Evolutionary conservation across 176 grass and related monocot genomes (phyloP).

Genomic region (Oryza nivara): DNA sequence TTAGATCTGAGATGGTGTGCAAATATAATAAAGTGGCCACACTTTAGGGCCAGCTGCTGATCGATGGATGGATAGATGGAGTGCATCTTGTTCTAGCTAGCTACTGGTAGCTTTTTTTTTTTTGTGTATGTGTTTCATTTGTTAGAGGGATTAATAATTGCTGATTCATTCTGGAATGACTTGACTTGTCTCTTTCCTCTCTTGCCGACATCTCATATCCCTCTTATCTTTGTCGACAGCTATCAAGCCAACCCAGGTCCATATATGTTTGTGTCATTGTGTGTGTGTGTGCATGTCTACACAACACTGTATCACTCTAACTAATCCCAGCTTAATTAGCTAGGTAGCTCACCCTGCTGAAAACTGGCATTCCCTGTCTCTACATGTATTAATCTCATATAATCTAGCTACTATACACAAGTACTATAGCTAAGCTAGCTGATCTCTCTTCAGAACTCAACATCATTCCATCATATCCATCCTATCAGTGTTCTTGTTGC

Average conservation of each 20-base stretch:
- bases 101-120: background rate
- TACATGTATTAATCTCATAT: background rate
- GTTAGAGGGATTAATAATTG: slow-evolving; percentile 31
- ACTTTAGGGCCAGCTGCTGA: slow-evolving; percentile 2
- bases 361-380: background rate
- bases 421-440: background rate
- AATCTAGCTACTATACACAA: too few species aligned
- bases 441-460: background rate
- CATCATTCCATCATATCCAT: background rate
- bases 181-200: slow-evolving; percentile 36
- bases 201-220: slow-evolving; percentile 43
- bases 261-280: background rate
- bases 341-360: background rate
- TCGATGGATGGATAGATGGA: background rate
- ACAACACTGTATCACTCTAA: background rate
- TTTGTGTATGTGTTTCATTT: background rate
- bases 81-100: background rate
- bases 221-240: slow-evolving; percentile 18
- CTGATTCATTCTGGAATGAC: slow-evolving; percentile 13
- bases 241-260: slow-evolving; percentile 5
- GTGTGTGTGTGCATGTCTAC: background rate
- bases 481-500: too few species aligned
- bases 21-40: background rate
- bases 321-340: background rate
- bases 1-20: background rate